Evolutionary conservation across 2,329 filamentous ascomycete genomes (phyloP).

Genomic region (Ceratocystiopsis minuta): DNA sequence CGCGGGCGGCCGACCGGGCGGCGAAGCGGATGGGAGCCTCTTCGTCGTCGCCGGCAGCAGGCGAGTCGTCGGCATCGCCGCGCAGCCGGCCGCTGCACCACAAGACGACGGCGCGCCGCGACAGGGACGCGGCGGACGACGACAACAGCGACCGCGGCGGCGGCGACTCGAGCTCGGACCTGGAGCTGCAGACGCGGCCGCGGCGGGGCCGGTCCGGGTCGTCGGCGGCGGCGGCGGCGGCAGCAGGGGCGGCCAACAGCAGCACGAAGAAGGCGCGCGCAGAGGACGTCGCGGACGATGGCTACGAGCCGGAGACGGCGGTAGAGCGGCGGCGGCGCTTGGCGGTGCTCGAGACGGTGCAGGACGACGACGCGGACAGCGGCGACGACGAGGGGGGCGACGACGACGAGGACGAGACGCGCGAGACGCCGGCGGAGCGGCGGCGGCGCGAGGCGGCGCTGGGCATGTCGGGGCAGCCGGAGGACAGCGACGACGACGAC

Average conservation of each 20-base stretch:
- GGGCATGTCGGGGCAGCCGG: conserved; percentile 31
- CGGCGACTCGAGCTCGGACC: background rate
- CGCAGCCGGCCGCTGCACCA: background rate
- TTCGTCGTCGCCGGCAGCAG: too few relatives aligned
- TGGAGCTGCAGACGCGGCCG: too few relatives aligned
- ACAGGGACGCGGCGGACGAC: background rate
- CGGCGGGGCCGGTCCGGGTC: too few relatives aligned
- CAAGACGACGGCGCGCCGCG: background rate
- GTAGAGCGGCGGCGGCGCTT: conserved; percentile 51
- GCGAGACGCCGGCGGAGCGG: conserved; percentile 58
- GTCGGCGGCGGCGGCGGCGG: too few relatives aligned
- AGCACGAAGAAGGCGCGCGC: background rate
- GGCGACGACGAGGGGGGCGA: conserved; percentile 19
- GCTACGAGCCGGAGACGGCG: conserved; percentile 37
- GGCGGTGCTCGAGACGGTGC: conserved; percentile 21
- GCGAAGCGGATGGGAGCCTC: too few relatives aligned
- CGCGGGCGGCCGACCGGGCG: too few relatives aligned
- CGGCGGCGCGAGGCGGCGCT: conserved; percentile 57
- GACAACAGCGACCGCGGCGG: background rate
- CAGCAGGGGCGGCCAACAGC: background rate
- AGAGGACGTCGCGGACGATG: background rate
- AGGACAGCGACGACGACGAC: conserved; percentile 40
- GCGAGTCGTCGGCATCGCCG: background rate
- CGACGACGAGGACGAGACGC: conserved; percentile 19
- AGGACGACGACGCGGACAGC: background rate